phyloP scores from a whole-genome alignment of 768 basidiomycete species.

The Leccinum rimulosum region DNA sequence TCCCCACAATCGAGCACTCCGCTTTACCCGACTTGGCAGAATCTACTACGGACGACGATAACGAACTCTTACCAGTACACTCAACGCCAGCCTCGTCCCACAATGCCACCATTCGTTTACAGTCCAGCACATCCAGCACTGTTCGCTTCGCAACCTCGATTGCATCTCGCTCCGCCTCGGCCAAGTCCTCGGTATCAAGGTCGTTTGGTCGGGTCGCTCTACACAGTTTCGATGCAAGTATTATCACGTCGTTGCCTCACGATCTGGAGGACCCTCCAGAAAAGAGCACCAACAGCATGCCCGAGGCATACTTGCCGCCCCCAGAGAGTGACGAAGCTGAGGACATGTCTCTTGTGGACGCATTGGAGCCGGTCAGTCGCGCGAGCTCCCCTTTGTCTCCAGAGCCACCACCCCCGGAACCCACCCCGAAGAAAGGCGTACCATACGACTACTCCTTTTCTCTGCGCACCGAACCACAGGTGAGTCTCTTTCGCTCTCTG shows the following conservation, averaged over 20 bases:
- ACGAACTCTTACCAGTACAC: conserved; percentile 53
- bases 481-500: conserved; percentile 25
- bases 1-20: conserved; percentile 71
- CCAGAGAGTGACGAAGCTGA: conserved; percentile 43
- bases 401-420: conserved; percentile 32
- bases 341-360: conserved; percentile 53
- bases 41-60: conserved; percentile 39
- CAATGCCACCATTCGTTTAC: conserved; percentile 48
- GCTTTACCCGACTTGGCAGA: conserved; percentile 36
- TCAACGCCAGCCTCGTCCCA: conserved; percentile 64
- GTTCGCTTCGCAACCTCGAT: conserved; percentile 53
- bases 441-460: conserved; percentile 54
- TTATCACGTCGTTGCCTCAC: conserved; percentile 52
- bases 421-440: conserved; percentile 46
- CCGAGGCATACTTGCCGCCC: conserved; percentile 52
- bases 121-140: conserved; percentile 50
- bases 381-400: conserved; percentile 47
- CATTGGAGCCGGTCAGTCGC: conserved; percentile 54
- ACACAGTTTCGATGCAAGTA: conserved; percentile 60
- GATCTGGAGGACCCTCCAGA: conserved; percentile 37
- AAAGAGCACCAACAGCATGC: conserved; percentile 50
- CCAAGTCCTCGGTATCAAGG: conserved; percentile 35
- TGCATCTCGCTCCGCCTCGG: conserved; percentile 39
- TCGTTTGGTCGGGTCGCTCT: conserved; percentile 31
- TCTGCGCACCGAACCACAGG: conserved; percentile 61